Conservation (phyloP, 257 asterid genomes). For the Solanum infundibuliforme region DNA sequence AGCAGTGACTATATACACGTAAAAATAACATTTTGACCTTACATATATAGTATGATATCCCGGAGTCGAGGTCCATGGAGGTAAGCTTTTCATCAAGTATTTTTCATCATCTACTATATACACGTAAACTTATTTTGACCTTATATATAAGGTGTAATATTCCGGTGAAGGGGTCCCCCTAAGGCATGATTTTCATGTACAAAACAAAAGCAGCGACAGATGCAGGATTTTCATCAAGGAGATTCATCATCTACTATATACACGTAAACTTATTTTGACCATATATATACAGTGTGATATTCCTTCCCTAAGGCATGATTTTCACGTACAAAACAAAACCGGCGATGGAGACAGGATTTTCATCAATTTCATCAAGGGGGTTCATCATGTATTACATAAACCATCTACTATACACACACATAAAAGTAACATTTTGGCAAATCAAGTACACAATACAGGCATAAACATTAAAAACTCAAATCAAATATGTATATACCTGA, state of each 20-base stretch:
- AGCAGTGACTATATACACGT: neutral
- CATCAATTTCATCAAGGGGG: neutral
- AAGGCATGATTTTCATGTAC: neutral
- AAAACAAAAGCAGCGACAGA: neutral
- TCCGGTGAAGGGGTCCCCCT: neutral
- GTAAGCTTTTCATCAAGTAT: neutral
- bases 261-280: neutral
- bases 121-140: neutral
- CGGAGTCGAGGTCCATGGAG: rapidly evolving
- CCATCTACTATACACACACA: neutral
- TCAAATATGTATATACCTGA: conserved; percentile 37
- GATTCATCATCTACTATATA: neutral
- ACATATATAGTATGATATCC: neutral
- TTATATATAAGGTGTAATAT: neutral
- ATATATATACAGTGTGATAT: neutral
- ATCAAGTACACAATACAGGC: neutral
- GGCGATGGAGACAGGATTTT: neutral
- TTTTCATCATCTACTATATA: neutral
- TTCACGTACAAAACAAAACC: neutral
- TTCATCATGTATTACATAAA: neutral
- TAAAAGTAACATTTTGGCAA: neutral
- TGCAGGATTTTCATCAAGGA: neutral
- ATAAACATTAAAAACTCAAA: neutral
- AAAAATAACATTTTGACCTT: neutral
- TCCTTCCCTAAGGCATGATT: neutral